phyloP scores from a whole-genome alignment of 257 asterid species.

The Solanum phureja region DNA sequence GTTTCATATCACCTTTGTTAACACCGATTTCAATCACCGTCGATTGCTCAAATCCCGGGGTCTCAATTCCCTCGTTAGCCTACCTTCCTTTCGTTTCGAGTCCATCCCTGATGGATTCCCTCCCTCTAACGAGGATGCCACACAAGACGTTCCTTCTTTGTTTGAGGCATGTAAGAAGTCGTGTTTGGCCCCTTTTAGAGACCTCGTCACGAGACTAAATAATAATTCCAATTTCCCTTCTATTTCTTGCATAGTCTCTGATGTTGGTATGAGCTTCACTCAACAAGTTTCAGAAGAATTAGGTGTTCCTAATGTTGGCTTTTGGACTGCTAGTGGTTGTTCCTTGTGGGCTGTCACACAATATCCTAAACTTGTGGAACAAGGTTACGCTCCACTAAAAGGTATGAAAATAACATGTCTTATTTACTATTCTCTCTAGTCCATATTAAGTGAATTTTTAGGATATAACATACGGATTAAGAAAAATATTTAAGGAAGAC shows the following conservation, averaged over 20 bases:
- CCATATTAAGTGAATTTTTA: no score
- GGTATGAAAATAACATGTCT: constrained; percentile 10
- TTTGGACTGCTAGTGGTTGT: constrained; percentile 17
- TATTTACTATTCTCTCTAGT: no score
- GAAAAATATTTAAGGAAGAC: no score
- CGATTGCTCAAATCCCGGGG: constrained; percentile 4
- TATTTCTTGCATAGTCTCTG: constrained; percentile 13
- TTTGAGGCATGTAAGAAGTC: constrained; percentile 5
- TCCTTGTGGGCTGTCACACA: constrained; percentile 4
- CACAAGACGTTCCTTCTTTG: constrained; percentile 8
- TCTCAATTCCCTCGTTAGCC: background rate
- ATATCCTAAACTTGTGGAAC: constrained; percentile 4
- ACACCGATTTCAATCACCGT: constrained; percentile 14
- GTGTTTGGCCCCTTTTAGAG: constrained; percentile 7
- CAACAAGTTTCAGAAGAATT: constrained; percentile 3
- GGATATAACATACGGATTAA: no score
- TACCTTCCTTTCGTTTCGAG: constrained; percentile 8
- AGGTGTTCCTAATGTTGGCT: constrained; percentile 4
- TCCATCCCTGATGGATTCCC: constrained; percentile 27
- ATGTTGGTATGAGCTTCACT: constrained; percentile 10
- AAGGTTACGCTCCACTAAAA: constrained; percentile 12
- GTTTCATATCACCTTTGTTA: constrained; percentile 21
- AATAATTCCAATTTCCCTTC: background rate
- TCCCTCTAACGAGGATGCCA: constrained; percentile 8
- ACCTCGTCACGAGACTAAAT: constrained; percentile 4